Conservation (phyloP, 2,329 filamentous ascomycete genomes). For the Phoma herbarum region DNA sequence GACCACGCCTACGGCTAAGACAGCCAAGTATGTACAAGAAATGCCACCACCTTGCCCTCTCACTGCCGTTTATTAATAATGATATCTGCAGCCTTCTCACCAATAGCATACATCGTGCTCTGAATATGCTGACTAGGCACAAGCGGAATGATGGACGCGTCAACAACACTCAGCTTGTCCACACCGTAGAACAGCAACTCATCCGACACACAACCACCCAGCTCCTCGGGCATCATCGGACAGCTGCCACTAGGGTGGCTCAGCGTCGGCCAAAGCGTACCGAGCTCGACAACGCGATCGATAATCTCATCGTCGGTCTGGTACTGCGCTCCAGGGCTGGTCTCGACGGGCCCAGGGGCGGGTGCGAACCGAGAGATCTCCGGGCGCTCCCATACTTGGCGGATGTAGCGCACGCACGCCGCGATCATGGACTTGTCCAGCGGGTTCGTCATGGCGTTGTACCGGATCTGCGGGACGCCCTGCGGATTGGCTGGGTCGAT, state of each 20-base stretch:
- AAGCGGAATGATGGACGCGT: constrained; percentile 46
- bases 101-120: constrained; percentile 45
- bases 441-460: constrained; percentile 44
- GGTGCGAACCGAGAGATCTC: constrained; percentile 34
- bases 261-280: constrained; percentile 34
- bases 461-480: constrained; percentile 36
- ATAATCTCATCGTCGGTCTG: constrained; percentile 40
- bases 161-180: constrained; percentile 39
- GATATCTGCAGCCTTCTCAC: constrained; percentile 46
- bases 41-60: not conserved
- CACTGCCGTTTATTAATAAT: constrained; percentile 35
- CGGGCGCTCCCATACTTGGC: constrained; percentile 41
- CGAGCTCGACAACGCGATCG: constrained; percentile 25
- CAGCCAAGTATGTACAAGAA: not conserved
- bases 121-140: constrained; percentile 46
- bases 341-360: constrained; percentile 24
- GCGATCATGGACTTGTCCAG: constrained; percentile 44
- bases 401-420: constrained; percentile 48
- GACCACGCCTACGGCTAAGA: not conserved
- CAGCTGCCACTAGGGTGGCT: constrained; percentile 41
- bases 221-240: constrained; percentile 47
- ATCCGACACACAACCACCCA: constrained; percentile 41
- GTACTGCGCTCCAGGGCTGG: constrained; percentile 38
- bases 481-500: constrained; percentile 41
- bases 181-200: constrained; percentile 44